Base-by-base conservation (phyloP, 352 stramenopile genomes). In the Phytophthora pini region DNA sequence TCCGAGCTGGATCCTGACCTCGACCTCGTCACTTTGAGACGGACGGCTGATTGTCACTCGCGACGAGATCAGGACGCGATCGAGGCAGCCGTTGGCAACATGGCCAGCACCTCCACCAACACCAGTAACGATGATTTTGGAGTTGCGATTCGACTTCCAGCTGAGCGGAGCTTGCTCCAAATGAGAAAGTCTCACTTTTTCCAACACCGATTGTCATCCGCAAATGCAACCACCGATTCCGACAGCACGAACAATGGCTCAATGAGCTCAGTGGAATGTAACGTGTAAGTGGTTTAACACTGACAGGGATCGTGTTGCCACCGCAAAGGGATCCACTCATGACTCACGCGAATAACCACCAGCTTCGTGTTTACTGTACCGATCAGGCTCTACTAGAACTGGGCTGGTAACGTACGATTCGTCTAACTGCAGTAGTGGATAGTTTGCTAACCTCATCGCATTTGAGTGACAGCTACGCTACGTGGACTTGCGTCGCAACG, bases 121-220 rank as follows among this genome's bases (percentile, higher is more conserved):
- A n/a, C 20, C 20, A 49, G 22, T 49, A 49, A 49, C 43, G 43
- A 9, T 26, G 22, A 17, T 31, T 20, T 36, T 43, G n/a, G 38
- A 43, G 38, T 22, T 49, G 43, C 17, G n/a, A 49, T 26, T 29
- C 22, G 43, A 20, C 22, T 5, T 48, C 7, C 1, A 5, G 41
- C 41, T 29, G 11, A 48, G 41, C 43, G 17, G 43, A 32, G 17
- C 9, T 31, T 15, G 20, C 17, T 48, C 20, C 13, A 31, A 46
- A 4, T 47, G 47, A 39, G 54, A 56, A 32, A 58, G 46, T 29
- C 56, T 58, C 47, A 10, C 54, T n/a, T 61, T 20, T 61, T 20
- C 41, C 26, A 38, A 44, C 24, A 41, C 24, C 52, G 45, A 56
- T 41, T 49, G 36, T 56, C 56, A 22, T 20, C 43, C 43, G 55